Base-by-base conservation (phyloP, 129 eudicot genomes). In the Kitagawia praeruptora region DNA sequence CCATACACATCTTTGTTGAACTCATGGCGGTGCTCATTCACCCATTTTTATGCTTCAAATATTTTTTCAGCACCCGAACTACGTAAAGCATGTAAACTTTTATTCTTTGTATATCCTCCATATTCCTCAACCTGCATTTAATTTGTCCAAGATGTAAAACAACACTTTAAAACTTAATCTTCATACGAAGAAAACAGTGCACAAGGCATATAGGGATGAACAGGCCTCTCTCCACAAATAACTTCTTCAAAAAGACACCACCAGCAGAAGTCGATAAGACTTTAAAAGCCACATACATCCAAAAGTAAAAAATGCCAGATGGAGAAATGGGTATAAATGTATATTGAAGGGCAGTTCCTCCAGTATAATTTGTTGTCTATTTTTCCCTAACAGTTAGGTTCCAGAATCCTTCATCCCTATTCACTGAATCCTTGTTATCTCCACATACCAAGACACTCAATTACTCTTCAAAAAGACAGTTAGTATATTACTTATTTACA, bases 31-130 rank as follows among this genome's bases (percentile, higher is more conserved):
- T 95, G 91, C 16, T 82, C 90, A 78, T 90, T 91, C 12, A 92
- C 96, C 98, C 97, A 95, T 1, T 63, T 56, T 77, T 90, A 92
- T 81, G 98, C 98, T 83, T 90, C 96, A 78, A 53, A 75, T 78
- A 95, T 95, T 81, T 73, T 92, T 19, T 88, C 96, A 48, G 94
- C 97, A 58, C 98, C 98, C 75, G 96, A 85, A 44, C 77, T 89
- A 48, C 82, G 83, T 74, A 95, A 82, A 6, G 93, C 94, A 8
- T 74, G 85, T 70, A 95, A 81, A 41, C 89, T 87, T 74, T 95
- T 95, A 70, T 87, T 88, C 81, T 87, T 92, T 18, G 86, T 80
- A 80, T 84, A n/a, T n/a, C 87, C 77, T 92, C 96, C 98, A 95
- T 92, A 19, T 92, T 92, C 56, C 81, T 84, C 77, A 94, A 84